Evolutionary conservation across 495 filamentous ascomycete species (phyloP).

Genomic region (Neurospora sp.): DNA sequence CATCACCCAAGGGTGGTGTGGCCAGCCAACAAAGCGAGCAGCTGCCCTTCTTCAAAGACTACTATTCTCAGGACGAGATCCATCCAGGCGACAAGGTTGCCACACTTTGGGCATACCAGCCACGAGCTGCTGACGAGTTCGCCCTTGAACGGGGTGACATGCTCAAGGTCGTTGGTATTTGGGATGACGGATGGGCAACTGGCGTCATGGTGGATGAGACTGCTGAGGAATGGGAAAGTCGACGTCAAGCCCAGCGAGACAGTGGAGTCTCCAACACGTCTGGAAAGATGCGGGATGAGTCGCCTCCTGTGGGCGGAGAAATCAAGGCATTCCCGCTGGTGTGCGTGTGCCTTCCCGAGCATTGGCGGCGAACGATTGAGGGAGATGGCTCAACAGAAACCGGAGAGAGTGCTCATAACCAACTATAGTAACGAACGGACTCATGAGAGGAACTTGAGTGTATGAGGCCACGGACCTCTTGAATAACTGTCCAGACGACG

Average conservation of each 20-base stretch:
- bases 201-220: slow-evolving; percentile 72
- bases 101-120: slow-evolving; percentile 93
- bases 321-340: slow-evolving; percentile 98
- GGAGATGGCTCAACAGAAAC: slow-evolving; percentile 59
- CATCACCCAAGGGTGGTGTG: slow-evolving; percentile 64
- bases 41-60: slow-evolving; percentile 91
- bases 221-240: slow-evolving; percentile 79
- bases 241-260: slow-evolving; percentile 70
- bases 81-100: slow-evolving; percentile 83
- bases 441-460: slow-evolving; percentile 16
- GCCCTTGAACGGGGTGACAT: slow-evolving; percentile 92
- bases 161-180: slow-evolving; percentile 97
- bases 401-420: slow-evolving; percentile 35
- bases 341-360: slow-evolving; percentile 92
- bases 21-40: slow-evolving; percentile 91
- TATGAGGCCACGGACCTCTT: slow-evolving; percentile 14
- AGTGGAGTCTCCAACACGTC: slow-evolving; percentile 88
- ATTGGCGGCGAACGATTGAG: slow-evolving; percentile 96
- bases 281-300: slow-evolving; percentile 44
- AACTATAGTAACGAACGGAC: slow-evolving; percentile 11
- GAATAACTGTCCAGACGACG: slow-evolving; percentile 25
- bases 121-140: slow-evolving; percentile 88
- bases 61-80: slow-evolving; percentile 96
- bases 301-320: slow-evolving; percentile 64
- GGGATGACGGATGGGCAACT: slow-evolving; percentile 99